These are phyloP conservation scores for Hyaloscypha bicolor DNA, from an alignment of 495 filamentous ascomycete genomes.

Conservation along the genomic window DNA sequence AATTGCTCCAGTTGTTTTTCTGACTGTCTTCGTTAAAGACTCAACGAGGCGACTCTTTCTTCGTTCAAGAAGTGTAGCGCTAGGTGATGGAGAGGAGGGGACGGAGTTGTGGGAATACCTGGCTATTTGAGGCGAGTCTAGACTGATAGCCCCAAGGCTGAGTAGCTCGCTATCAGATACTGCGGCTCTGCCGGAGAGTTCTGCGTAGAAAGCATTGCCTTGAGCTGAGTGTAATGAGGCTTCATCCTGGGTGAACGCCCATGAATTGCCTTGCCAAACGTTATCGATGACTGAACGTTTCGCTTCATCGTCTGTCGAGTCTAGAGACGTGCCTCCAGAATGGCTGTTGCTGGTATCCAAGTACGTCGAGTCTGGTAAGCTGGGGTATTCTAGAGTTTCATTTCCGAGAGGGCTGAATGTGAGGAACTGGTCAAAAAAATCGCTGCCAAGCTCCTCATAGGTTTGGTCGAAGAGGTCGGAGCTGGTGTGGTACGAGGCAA, in stretches of 20 bases:
- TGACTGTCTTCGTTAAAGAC: conserved; percentile 22
- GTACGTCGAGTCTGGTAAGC: not conserved
- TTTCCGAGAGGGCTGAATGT: conserved; percentile 23
- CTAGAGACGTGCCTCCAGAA: conserved; percentile 3
- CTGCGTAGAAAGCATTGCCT: conserved; percentile 27
- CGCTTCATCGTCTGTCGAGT: conserved; percentile 12
- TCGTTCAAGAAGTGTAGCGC: conserved; percentile 1
- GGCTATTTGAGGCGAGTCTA: conserved; percentile 24
- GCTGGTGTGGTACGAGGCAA: conserved; percentile 16
- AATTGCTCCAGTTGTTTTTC: conserved; percentile 12
- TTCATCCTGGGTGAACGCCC: conserved; percentile 3
- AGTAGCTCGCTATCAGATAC: conserved; percentile 32
- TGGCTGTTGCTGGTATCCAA: not conserved
- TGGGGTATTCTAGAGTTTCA: conserved; percentile 14
- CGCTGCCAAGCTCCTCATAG: conserved; percentile 26
- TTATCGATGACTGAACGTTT: conserved; percentile 2
- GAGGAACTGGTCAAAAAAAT: conserved; percentile 36
- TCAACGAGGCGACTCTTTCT: conserved; percentile 22
- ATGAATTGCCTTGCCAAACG: conserved; percentile 1
- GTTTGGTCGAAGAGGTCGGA: conserved; percentile 20
- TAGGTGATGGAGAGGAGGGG: conserved; percentile 21
- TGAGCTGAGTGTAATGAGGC: conserved; percentile 3
- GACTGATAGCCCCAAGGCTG: conserved; percentile 29
- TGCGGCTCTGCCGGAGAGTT: conserved; percentile 25
- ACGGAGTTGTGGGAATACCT: conserved; percentile 14